A percentile compares a stretch with the other conserved stretches of the same genome.
Conservation (phyloP, 1,284 basidiomycete species). For the Apiotrichum montevideense region DNA sequence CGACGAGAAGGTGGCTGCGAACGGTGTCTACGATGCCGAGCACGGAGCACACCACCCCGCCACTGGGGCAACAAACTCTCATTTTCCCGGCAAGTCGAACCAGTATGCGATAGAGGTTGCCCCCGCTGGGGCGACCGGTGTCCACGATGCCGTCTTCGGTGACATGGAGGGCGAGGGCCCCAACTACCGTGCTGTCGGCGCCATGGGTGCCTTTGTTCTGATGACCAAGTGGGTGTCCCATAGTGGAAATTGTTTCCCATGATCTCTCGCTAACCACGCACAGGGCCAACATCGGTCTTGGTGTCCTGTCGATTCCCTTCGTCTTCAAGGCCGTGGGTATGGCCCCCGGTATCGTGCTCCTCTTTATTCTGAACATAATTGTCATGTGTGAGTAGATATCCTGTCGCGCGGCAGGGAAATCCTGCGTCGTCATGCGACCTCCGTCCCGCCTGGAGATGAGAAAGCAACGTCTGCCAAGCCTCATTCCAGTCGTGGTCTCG, state of each 20-base stretch:
- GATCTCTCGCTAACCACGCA: constrained; percentile 1
- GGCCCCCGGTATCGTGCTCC: constrained; percentile 35
- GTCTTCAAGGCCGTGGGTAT: constrained; percentile 28
- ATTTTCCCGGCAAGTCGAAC: constrained; percentile 4
- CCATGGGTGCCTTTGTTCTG: constrained; percentile 20
- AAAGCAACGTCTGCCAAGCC: too few relatives aligned
- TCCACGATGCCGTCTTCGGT: constrained; percentile 30
- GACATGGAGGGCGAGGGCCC: constrained; percentile 25
- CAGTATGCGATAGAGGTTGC: constrained; percentile 13
- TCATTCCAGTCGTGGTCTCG: too few relatives aligned
- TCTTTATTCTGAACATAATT: constrained; percentile 33
- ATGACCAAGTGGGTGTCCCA: constrained; percentile 9
- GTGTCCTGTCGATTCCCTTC: constrained; percentile 31
- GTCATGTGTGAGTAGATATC: constrained; percentile 29
- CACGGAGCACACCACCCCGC: background rate
- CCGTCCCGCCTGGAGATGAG: too few relatives aligned
- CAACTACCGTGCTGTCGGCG: constrained; percentile 27
- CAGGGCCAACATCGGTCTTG: constrained; percentile 29
- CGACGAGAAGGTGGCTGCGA: background rate
- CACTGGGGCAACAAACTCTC: background rate
- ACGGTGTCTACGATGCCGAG: background rate
- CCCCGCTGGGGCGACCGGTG: constrained; percentile 8
- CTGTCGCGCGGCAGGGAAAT: too few relatives aligned
- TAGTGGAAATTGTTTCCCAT: constrained; percentile 4
- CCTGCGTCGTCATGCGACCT: too few relatives aligned